Percentiles rank a stretch among this genome's conserved stretches.
These are phyloP conservation scores for Pleurotus pulmonarius DNA, from an alignment of 768 basidiomycete species.

Conservation along the genomic window DNA sequence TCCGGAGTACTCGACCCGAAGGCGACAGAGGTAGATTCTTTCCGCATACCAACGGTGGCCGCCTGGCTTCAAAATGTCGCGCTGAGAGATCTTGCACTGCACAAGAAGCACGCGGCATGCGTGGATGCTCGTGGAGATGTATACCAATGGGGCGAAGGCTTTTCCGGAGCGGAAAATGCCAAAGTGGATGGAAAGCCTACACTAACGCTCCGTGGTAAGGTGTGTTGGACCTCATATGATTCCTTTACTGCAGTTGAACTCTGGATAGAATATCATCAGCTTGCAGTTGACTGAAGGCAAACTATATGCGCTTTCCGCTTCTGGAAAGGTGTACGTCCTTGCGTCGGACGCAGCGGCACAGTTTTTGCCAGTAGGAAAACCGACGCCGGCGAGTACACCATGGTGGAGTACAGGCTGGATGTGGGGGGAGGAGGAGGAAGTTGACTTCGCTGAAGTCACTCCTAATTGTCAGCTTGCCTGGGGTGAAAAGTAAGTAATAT, in stretches of 20 bases:
- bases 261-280: conserved; percentile 59
- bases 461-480: conserved; percentile 52
- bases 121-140: conserved; percentile 79
- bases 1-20: conserved; percentile 41
- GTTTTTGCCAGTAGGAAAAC: conserved; percentile 28
- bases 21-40: conserved; percentile 28
- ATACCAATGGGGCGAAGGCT: conserved; percentile 79
- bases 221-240: conserved; percentile 19
- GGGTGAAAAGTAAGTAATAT: conserved; percentile 58
- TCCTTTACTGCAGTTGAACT: neutral
- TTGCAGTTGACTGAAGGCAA: conserved; percentile 57
- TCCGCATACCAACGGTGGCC: conserved; percentile 48
- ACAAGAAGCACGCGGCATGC: conserved; percentile 66
- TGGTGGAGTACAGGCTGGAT: conserved; percentile 67
- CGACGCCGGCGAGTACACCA: conserved; percentile 39
- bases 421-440: conserved; percentile 45
- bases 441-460: conserved; percentile 60
- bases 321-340: conserved; percentile 72
- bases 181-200: conserved; percentile 32
- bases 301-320: conserved; percentile 75
- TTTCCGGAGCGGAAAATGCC: conserved; percentile 34
- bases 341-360: conserved; percentile 49
- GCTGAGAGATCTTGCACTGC: conserved; percentile 68
- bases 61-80: conserved; percentile 66
- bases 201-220: conserved; percentile 64